These are phyloP conservation scores for Hamamelis virginiana DNA, from an alignment of 164 flowering plant species.

Conservation along the genomic window DNA sequence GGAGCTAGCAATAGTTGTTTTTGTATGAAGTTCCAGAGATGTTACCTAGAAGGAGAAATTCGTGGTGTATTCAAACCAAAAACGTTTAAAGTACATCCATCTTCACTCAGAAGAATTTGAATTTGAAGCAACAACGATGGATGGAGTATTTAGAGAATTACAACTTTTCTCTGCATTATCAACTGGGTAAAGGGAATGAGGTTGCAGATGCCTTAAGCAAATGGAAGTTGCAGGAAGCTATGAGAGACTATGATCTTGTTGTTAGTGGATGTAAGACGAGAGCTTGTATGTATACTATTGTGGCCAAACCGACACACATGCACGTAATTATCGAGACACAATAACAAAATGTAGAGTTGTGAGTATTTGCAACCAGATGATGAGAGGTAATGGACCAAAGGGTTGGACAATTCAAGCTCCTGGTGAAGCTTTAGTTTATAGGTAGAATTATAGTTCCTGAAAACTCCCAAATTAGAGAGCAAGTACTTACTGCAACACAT, in stretches of 20 bases:
- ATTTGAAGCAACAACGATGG: neutral
- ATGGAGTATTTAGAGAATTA: neutral
- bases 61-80: conserved; percentile 12
- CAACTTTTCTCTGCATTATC: too few species aligned
- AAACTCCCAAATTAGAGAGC: neutral
- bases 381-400: neutral
- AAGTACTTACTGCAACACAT: neutral
- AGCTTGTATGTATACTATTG: too few species aligned
- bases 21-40: conserved; percentile 4
- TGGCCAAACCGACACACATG: too few species aligned
- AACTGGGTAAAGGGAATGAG: conserved; percentile 22
- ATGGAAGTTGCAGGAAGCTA: conserved; percentile 3
- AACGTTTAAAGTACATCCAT: conserved; percentile 10
- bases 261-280: too few species aligned
- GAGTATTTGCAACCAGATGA: too few species aligned
- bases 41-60: conserved; percentile 7
- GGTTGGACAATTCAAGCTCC: neutral
- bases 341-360: too few species aligned
- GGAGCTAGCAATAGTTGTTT: conserved; percentile 6
- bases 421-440: neutral
- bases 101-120: conserved; percentile 6
- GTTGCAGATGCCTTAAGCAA: conserved; percentile 17
- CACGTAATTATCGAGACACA: too few species aligned
- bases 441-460: neutral
- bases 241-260: too few species aligned